These are phyloP conservation scores for Exserohilum rostratum DNA, from an alignment of 2,329 filamentous ascomycete species.

Conservation along the genomic window DNA sequence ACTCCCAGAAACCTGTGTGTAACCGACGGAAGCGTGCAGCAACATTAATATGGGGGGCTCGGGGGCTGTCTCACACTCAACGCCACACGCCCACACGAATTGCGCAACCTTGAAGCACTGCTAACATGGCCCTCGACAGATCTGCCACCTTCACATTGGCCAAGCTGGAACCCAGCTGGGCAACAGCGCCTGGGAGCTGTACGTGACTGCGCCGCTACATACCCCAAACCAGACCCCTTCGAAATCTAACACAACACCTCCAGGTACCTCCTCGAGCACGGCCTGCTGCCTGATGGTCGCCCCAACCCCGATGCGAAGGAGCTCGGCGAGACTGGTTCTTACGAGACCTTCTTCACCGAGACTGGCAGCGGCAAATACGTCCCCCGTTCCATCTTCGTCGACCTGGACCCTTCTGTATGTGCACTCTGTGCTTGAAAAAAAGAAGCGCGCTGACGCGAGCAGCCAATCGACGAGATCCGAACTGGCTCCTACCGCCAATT, in stretches of 20 bases:
- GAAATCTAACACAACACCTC: conserved; percentile 24
- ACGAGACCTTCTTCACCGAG: conserved; percentile 77
- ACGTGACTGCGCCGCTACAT: conserved; percentile 47
- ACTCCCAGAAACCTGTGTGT: too few relatives aligned
- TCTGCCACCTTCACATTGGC: conserved; percentile 71
- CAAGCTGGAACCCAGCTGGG: conserved; percentile 77
- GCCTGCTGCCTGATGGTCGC: conserved; percentile 68
- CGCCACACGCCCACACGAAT: neutral
- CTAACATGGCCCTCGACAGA: conserved; percentile 50
- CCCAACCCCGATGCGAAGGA: conserved; percentile 67
- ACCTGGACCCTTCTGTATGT: conserved; percentile 70
- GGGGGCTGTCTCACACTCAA: too few relatives aligned
- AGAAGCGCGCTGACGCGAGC: conserved; percentile 22
- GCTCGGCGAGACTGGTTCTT: conserved; percentile 66
- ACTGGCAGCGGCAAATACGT: conserved; percentile 74
- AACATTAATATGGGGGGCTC: too few relatives aligned
- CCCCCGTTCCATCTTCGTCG: conserved; percentile 73
- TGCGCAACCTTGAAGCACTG: neutral
- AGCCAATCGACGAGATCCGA: conserved; percentile 75
- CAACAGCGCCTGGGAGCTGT: conserved; percentile 79
- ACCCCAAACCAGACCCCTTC: conserved; percentile 11
- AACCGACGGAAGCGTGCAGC: too few relatives aligned
- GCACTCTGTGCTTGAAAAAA: neutral
- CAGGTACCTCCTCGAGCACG: conserved; percentile 76
- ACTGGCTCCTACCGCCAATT: conserved; percentile 71